Evolutionary conservation across 106 monocot genomes (phyloP).

Genomic region (Dioscorea zingiberensis): DNA sequence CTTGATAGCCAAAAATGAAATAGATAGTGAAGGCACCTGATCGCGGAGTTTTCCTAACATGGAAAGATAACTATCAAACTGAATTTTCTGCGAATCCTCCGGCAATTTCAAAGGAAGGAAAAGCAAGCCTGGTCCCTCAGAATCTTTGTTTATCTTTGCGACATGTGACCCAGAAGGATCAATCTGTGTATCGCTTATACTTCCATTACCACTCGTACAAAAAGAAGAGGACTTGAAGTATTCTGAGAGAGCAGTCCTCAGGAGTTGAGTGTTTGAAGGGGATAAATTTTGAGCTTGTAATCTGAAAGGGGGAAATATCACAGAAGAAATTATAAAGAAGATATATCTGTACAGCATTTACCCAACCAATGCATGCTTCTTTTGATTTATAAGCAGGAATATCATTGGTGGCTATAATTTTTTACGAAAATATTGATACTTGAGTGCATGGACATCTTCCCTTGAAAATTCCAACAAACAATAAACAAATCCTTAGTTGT

Average conservation of each 20-base stretch:
- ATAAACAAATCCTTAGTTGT: no score
- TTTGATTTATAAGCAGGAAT: no score
- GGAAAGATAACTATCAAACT: conserved; percentile 38
- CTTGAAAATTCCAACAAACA: no score
- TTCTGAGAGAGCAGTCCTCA: conserved; percentile 44
- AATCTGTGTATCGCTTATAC: conserved; percentile 1
- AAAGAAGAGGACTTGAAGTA: conserved; percentile 59
- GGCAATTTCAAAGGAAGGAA: conserved; percentile 55
- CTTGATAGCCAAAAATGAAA: not conserved
- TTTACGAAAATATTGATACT: no score
- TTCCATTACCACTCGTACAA: conserved; percentile 14
- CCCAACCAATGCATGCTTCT: no score
- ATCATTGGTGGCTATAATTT: no score
- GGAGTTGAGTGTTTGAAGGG: conserved; percentile 29
- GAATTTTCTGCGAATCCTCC: conserved; percentile 23
- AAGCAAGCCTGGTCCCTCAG: conserved; percentile 35
- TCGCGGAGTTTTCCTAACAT: conserved; percentile 52
- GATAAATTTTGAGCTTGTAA: conserved; percentile 59
- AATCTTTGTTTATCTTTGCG: conserved; percentile 10
- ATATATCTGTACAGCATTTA: no score
- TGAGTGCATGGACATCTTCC: no score
- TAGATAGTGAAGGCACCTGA: conserved; percentile 23
- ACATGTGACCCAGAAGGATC: conserved; percentile 19
- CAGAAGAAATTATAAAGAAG: no score
- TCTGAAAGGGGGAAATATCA: conserved; percentile 25